Percentiles rank a stretch among this genome's conserved stretches.
Conservation (phyloP, 768 basidiomycete genomes). For the Multifurca ochricompacta region DNA sequence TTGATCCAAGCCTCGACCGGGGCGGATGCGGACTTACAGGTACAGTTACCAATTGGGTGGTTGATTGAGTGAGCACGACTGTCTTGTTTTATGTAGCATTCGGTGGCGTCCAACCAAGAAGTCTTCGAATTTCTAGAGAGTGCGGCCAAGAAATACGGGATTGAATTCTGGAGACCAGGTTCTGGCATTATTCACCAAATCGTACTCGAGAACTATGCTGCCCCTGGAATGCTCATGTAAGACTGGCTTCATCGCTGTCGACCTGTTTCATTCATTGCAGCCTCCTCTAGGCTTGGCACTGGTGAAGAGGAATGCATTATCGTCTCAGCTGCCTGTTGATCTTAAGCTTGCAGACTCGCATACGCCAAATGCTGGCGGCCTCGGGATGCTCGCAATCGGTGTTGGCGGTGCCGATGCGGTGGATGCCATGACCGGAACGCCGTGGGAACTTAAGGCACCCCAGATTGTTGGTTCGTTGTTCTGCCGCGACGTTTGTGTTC, state of each 20-base stretch:
- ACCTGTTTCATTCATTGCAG: constrained; percentile 13
- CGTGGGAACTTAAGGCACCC: constrained; percentile 96
- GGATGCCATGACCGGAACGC: constrained; percentile 95
- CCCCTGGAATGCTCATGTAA: constrained; percentile 88
- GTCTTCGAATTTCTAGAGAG: constrained; percentile 97
- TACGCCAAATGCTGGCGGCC: constrained; percentile 95
- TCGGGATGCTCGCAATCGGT: constrained; percentile 94
- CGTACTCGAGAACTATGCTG: constrained; percentile 95
- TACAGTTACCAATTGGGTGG: constrained; percentile 24
- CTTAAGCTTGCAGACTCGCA: constrained; percentile 62
- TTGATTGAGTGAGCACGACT: background rate
- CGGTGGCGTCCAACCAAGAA: constrained; percentile 85
- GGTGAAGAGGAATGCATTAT: constrained; percentile 34
- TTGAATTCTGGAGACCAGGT: constrained; percentile 97
- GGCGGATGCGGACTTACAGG: constrained; percentile 79
- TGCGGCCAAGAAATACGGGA: constrained; percentile 83
- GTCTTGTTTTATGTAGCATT: constrained; percentile 42
- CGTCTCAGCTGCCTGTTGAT: background rate
- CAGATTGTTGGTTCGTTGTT: constrained; percentile 58
- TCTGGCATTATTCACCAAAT: constrained; percentile 96
- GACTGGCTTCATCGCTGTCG: constrained; percentile 20
- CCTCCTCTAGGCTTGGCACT: constrained; percentile 61
- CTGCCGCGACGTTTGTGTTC: background rate
- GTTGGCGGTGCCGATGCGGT: constrained; percentile 99
- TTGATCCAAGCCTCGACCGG: constrained; percentile 91